Base-by-base conservation (phyloP, 2,329 filamentous ascomycete genomes). In the Hymenotorrendiella dingleyae region DNA sequence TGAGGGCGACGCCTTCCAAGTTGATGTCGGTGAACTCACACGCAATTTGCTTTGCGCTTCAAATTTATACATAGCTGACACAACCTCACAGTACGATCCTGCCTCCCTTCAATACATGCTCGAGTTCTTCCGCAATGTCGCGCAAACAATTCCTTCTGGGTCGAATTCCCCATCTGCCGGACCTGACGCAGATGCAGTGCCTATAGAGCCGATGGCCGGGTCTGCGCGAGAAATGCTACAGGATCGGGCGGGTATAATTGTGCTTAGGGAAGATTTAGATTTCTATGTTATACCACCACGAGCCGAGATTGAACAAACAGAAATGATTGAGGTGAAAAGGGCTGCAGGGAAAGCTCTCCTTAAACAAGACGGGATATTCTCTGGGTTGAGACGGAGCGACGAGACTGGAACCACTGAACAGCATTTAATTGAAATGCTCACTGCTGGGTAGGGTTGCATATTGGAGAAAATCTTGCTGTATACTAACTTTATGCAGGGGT, bases 371-470 rank as follows among this genome's bases (percentile, higher is more conserved):
- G 93, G 93, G 36, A 98, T 98, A 56, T 98, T 98, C 63, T 95
- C 90, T 3, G 93, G 93, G 0, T 70, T 98, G 35, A 85, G 93
- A 65, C 88, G 91, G 63, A 97, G 91, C 58, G 90, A 98, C 55
- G 93, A 98, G 67, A 83, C 86, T 14, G 93, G 93, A 16, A 96
- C 91, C 14, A 98, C 93, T 0, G 93, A 98, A 67, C 93, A 95
- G 55, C 93, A 98, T 71, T 73, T 98, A 28, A 98, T 98, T 59
- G 93, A 98, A 71, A 98, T 98, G 93, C 68, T 98, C 66, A 98
- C 93, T 42, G 93, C 93, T 61, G 93, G 91, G 91, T 97, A 73
- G 68, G 84, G 71, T 16, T 34, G 9, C 8, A 19, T 23, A 9
- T 21, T 38, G 5, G n/a, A 30, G n/a, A 12, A 6, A 10, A 21